Evolutionary conservation across 345 rosid genomes (phyloP), one percentile per base, ranked within the genome.

Genomic region (Syzygium aromaticum): DNA sequence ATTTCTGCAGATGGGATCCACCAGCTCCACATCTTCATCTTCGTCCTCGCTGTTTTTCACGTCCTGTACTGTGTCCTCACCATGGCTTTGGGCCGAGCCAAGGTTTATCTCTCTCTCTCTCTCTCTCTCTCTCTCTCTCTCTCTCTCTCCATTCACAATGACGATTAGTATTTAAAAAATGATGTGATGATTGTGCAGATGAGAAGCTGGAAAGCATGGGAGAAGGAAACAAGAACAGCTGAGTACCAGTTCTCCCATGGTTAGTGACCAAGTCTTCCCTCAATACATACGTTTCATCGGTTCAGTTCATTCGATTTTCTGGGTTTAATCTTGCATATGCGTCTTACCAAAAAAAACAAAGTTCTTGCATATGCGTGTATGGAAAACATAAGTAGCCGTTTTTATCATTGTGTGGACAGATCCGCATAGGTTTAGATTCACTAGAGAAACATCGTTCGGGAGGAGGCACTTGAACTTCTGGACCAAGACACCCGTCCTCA

Each of bases 361-460:
- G n/a, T n/a, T 46, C 23, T 52, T 25, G 52, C 54, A 51, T 49
- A 51, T 51, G 82, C 82, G 49, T 10, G 49, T 7, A 83, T n/a
- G 40, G 54, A 23, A 46, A 40, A 6, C 7, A 7, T 23, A 11
- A 83, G 52, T 83, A 83, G 33, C 54, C 27, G 11, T 7, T 84
- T 53, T 84, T n/a, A 27, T 28, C 40, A 4, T 16, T 9, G 38
- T 27, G 15, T 16, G 23, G 54, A 30, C 91, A 98, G 99, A 98
- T 90, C 99, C 99, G 0, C 98, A 95, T 87, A 94, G 99, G 90
- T 98, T 98, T 88, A 92, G 99, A 78, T 95, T 98, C 90, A 95
- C 99, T 23, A 95, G 98, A 77, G 99, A 98, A 86, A 98, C 99
- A 87, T 96, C 99, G 6, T 98, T 98, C 22, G 99, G 99, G 15